Evolutionary conservation across 768 basidiomycete species (phyloP), one percentile per base, ranked within the genome.

Genomic region (Trametes punicea): DNA sequence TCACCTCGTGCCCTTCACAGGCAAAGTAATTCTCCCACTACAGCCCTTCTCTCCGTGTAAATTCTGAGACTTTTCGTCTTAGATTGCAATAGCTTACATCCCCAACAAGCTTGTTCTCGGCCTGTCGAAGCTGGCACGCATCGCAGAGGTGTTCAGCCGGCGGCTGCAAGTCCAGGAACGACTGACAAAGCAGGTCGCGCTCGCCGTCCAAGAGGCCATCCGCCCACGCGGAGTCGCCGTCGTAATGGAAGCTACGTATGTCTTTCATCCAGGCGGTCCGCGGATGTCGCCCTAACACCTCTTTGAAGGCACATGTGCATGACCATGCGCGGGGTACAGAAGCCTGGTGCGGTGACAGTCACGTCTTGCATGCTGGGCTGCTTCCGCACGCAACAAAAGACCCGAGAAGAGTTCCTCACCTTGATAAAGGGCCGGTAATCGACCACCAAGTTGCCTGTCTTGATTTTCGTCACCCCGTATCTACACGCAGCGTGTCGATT

Each of bases 271-370:
- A 21, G 4, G 27, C 36, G 27, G 47, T 52, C 33, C 53, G 42
- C 51, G 64, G 62, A 27, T 34, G 45, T 55, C 52, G 55, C 55
- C 20, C 47, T 51, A 48, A 46, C 42, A 31, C 5, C 23, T 15
- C n/a, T 1, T n/a, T 27, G 20, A 66, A 95, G 93, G 21, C 96
- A 98, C 73, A 81, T 98, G 71, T 98, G 96, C 69, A 99, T 99
- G 97, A 94, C 96, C 3, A 98, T 98, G 96, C 88, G 97, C 60
- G 97, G 97, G 51, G 97, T 99, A 8, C 97, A 99, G 74, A 99
- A 99, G 73, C 96, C 96, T 2, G 97, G 97, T 23, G 81, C 96
- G 6, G 83, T 90, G 21, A 99, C 97, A 0, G 88, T 94, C 41
- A 99, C 97, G 6, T 94, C 91, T 5, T 96, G 94, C 64, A 99